phyloP scores from a whole-genome alignment of 1,284 basidiomycete genomes.

The Naganishia cerealis region DNA sequence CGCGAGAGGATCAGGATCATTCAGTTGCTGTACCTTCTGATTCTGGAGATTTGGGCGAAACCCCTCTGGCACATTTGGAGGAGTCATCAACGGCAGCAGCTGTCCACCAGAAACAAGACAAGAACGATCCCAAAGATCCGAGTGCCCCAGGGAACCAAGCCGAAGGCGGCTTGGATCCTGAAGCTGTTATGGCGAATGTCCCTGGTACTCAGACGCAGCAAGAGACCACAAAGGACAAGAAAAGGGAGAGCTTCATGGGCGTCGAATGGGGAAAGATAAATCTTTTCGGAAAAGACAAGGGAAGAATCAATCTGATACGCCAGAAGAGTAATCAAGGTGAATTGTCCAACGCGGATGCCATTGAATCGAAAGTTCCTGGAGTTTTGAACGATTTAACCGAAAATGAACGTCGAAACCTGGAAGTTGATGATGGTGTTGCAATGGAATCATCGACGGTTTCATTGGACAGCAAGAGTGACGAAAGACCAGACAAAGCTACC shows the following conservation, averaged over 20 bases:
- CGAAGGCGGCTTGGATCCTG: constrained; percentile 14
- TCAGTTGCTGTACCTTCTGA: constrained; percentile 9
- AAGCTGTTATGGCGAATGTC: constrained; percentile 31
- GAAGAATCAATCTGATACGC: not conserved
- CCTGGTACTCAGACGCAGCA: constrained; percentile 22
- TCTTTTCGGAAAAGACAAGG: not conserved
- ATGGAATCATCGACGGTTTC: constrained; percentile 11
- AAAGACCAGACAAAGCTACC: constrained; percentile 12
- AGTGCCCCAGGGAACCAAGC: not conserved
- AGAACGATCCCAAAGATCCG: constrained; percentile 13
- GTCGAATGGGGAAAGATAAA: constrained; percentile 32
- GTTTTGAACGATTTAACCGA: constrained; percentile 9
- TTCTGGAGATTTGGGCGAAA: constrained; percentile 31
- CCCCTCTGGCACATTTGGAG: constrained; percentile 14
- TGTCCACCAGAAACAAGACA: constrained; percentile 17
- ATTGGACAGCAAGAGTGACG: constrained; percentile 10
- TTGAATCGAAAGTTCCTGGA: constrained; percentile 25
- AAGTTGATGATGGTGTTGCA: constrained; percentile 28
- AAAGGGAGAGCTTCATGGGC: constrained; percentile 23
- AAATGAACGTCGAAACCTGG: constrained; percentile 1
- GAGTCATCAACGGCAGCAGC: constrained; percentile 8
- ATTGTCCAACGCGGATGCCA: not conserved
- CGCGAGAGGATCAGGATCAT: not conserved
- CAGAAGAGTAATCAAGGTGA: constrained; percentile 10
- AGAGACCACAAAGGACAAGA: constrained; percentile 19